Conservation (phyloP, 805 yeast genomes). For the Candida ortonii region DNA sequence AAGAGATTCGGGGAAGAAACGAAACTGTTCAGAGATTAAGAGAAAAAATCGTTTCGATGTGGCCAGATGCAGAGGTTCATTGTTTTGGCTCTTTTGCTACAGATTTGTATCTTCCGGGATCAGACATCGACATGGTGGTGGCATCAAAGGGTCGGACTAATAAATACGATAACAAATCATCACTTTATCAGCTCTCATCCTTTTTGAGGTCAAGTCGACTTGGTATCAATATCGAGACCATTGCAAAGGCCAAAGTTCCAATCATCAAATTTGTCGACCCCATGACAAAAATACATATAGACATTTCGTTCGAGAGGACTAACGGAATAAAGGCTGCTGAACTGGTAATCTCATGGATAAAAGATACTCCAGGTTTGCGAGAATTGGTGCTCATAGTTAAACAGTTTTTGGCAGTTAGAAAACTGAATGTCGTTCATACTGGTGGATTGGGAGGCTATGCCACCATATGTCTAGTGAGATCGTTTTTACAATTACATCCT, state of each 20-base stretch:
- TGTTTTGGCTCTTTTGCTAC: constrained; percentile 96
- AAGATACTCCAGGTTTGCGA: constrained; percentile 70
- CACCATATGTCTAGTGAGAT: constrained; percentile 80
- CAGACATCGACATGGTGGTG: constrained; percentile 93
- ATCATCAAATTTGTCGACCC: constrained; percentile 87
- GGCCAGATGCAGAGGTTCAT: constrained; percentile 77
- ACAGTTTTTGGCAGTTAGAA: constrained; percentile 77
- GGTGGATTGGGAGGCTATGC: constrained; percentile 97
- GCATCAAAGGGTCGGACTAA: constrained; percentile 50
- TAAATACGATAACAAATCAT: constrained; percentile 58
- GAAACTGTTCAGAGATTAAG: constrained; percentile 60
- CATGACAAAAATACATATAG: constrained; percentile 68
- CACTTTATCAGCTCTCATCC: constrained; percentile 70
- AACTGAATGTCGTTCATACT: constrained; percentile 78
- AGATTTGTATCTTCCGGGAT: constrained; percentile 87
- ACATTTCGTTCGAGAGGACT: constrained; percentile 82
- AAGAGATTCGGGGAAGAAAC: constrained; percentile 68
- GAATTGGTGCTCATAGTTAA: constrained; percentile 80
- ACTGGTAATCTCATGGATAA: constrained; percentile 71
- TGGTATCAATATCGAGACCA: constrained; percentile 75
- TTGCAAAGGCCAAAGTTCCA: constrained; percentile 90
- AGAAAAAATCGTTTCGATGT: constrained; percentile 47
- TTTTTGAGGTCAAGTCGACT: constrained; percentile 57
- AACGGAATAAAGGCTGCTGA: constrained; percentile 83
- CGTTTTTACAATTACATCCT: constrained; percentile 79